Evolutionary conservation across 345 rosid genomes (phyloP), one percentile per base, ranked within the genome.

Genomic region (Hibiscus syriacus): DNA sequence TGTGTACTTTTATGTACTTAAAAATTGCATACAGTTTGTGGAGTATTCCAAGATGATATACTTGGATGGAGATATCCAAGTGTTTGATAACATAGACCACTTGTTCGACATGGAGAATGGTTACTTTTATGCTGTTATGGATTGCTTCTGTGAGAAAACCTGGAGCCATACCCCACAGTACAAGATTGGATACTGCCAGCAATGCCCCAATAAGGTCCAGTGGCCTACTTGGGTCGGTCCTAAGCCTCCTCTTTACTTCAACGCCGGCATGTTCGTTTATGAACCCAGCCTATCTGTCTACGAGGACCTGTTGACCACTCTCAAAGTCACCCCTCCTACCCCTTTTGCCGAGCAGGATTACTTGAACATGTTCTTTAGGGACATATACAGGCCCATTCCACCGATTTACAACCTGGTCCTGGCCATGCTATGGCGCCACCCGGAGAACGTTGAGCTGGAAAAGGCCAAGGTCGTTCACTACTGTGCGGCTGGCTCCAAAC

Each of bases 371-470:
- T 87, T 54, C 87, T 87, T 89, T 56, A 80, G 70, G 74, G 83
- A 85, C 23, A 76, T 82, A 46, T 87, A 81, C 83, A 80, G 69
- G 82, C 90, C 96, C 0, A 82, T 87, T 55, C 84, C 86, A n/a
- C 75, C 78, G 0, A 43, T 58, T 12, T 89, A 89, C 77, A 89
- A 87, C 69, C 84, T 89, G 39, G 90, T 87, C 4, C 16, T 87
- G 72, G 96, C 96, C 34, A 71, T 87, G 90, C 67, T 90, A 14
- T 90, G 96, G 96, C 87, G 96, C 66, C 96, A 89, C 62, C 92
- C 88, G 0, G 90, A 89, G 76, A 89, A 87, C 68, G 68, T 90
- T 26, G 76, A 85, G 59, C 68, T 84, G 1, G 77, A 76, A 12
- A 46, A 84, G 30, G 83, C 72, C 16, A 84, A 84, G 53, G 96